Base-by-base conservation (phyloP, 139 green algal genomes). In the Closterium sp. region DNA sequence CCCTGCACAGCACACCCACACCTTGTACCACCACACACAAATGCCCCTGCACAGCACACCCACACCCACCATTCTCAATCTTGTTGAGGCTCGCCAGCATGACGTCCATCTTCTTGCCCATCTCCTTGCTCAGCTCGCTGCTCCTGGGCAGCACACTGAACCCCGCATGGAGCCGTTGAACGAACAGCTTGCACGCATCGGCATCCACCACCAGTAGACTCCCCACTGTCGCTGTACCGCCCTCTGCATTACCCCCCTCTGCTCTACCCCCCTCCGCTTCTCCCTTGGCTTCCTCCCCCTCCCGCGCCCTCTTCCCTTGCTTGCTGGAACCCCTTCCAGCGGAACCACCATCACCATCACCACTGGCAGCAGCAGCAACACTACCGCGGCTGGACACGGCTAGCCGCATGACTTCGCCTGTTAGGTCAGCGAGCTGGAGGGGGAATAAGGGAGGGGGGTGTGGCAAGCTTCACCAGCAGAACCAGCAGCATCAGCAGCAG, bases 31-130 rank as follows among this genome's bases (percentile, higher is more conserved):
- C n/a, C n/a, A n/a, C n/a, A n/a, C n/a, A n/a, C n/a, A n/a, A n/a
- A n/a, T n/a, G n/a, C n/a, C n/a, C n/a, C n/a, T n/a, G n/a, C n/a
- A n/a, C n/a, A n/a, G n/a, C n/a, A n/a, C n/a, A n/a, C n/a, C n/a
- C n/a, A n/a, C n/a, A 84, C 86, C 35, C n/a, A 91, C 90, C 90
- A 43, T 6, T 93, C 81, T 93, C 91, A 33, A 93, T 91, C 88
- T 93, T 93, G 34, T 89, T 30, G 16, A 93, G 88, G 34, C 91
- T 93, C 33, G 90, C 30, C 19, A 43, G 33, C 91, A 93, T 93
- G 3, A 93, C 91, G 4, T 91, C 69, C 23, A 93, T 64, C 88
- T 93, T 93, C 33, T 88, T 93, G 5, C 28, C 32, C 30, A 93
- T 32, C 31, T 93, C 91, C 31, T 69, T n/a, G 1, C 69, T 21